Evolutionary conservation across 306 rosid genomes (phyloP).

Genomic region (Rosa chinensis): DNA sequence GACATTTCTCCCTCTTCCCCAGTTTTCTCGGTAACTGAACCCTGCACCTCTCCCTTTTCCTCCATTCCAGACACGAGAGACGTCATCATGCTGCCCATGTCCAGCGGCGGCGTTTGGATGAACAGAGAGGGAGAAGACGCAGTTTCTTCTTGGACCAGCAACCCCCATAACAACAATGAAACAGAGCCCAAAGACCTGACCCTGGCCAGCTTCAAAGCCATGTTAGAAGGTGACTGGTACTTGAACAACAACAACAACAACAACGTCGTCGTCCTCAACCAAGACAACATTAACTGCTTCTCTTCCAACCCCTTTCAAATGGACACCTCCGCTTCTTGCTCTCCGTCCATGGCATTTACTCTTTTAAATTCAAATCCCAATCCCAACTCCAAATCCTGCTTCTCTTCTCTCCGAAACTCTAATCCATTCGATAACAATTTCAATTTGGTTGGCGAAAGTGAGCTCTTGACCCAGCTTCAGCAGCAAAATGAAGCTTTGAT

Average conservation of each 20-base stretch:
- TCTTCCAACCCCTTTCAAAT: slow-evolving; percentile 17
- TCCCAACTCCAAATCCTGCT: too few species aligned
- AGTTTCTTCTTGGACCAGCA: slow-evolving; percentile 46
- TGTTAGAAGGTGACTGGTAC: slow-evolving; percentile 68
- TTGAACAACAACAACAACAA: slow-evolving; percentile 19
- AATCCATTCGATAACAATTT: slow-evolving; percentile 7
- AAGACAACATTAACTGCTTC: slow-evolving; percentile 30
- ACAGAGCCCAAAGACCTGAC: too few species aligned
- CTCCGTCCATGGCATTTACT: too few species aligned
- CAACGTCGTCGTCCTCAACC: slow-evolving; percentile 8
- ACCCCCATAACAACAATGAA: too few species aligned
- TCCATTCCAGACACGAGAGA: too few species aligned
- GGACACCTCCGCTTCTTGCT: too few species aligned
- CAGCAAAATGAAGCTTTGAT: slow-evolving; percentile 33
- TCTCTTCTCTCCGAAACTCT: too few species aligned
- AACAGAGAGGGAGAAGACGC: slow-evolving; percentile 47
- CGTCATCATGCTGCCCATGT: slow-evolving; percentile 36
- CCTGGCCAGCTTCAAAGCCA: slow-evolving; percentile 51
- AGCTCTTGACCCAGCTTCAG: slow-evolving; percentile 32
- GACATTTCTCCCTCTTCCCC: too few species aligned
- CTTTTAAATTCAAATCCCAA: too few species aligned
- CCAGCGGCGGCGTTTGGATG: slow-evolving; percentile 46
- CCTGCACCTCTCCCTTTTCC: too few species aligned
- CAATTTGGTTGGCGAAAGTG: slow-evolving; percentile 48
- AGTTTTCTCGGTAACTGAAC: too few species aligned